phyloP scores from a whole-genome alignment of 108 stramenopile species.

The Fragilariopsis cylindrus region DNA sequence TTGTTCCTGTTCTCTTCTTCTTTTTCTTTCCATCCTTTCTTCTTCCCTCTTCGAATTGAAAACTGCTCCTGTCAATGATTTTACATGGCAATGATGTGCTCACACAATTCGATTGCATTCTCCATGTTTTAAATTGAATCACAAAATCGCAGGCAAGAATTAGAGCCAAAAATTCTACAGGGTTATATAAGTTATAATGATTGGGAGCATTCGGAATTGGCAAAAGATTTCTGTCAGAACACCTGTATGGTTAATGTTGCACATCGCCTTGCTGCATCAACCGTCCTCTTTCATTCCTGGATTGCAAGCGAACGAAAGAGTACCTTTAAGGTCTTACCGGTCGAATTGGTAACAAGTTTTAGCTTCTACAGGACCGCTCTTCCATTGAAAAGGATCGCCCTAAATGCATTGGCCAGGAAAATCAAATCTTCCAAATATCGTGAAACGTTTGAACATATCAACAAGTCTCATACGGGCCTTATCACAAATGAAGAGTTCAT shows the following conservation, averaged over 20 bases:
- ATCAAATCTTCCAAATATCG: conserved; percentile 58
- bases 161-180: conserved; percentile 50
- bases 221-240: conserved; percentile 56
- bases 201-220: conserved; percentile 35
- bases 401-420: conserved; percentile 70
- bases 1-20: conserved; percentile 23
- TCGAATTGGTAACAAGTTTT: conserved; percentile 35
- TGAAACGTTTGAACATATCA: conserved; percentile 46
- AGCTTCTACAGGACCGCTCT: conserved; percentile 49
- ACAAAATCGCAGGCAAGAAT: conserved; percentile 26
- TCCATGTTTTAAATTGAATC: not conserved
- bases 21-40: not conserved
- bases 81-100: not conserved
- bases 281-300: conserved; percentile 54
- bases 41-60: too few species aligned
- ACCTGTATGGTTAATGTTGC: conserved; percentile 53
- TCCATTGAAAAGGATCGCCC: conserved; percentile 64
- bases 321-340: conserved; percentile 21
- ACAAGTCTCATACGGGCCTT: conserved; percentile 46
- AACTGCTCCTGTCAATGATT: too few species aligned
- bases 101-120: not conserved
- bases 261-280: conserved; percentile 42
- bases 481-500: conserved; percentile 74
- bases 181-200: conserved; percentile 43
- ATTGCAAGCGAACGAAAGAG: conserved; percentile 13